phyloP scores from a whole-genome alignment of 2,329 filamentous ascomycete species.

The Trichoderma sp. region DNA sequence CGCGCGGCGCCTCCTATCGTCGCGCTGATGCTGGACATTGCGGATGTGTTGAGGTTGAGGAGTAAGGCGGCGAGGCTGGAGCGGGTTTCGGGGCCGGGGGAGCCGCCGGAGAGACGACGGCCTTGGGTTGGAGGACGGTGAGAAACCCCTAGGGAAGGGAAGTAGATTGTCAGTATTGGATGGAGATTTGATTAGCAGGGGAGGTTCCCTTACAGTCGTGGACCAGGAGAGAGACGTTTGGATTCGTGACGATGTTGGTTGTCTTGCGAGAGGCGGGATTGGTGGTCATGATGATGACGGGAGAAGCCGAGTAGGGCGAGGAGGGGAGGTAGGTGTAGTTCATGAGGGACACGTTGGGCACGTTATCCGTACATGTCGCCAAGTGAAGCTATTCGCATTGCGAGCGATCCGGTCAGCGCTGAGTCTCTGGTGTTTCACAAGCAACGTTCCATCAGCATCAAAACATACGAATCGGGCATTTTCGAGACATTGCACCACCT shows the following conservation, averaged over 20 bases:
- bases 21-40: conserved; percentile 82
- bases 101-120: conserved; percentile 58
- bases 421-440: neutral
- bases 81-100: conserved; percentile 61
- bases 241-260: conserved; percentile 78
- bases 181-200: neutral
- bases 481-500: conserved; percentile 87
- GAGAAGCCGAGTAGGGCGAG: conserved; percentile 64
- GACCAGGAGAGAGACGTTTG: conserved; percentile 87
- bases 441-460: conserved; percentile 48
- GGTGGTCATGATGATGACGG: conserved; percentile 94
- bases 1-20: conserved; percentile 89
- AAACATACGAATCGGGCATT: conserved; percentile 84
- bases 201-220: conserved; percentile 67
- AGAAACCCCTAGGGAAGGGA: conserved; percentile 66
- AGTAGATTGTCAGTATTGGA: neutral
- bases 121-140: conserved; percentile 78
- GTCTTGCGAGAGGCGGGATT: conserved; percentile 77
- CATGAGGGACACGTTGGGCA: conserved; percentile 94
- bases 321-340: conserved; percentile 95
- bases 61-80: conserved; percentile 80
- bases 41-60: conserved; percentile 86
- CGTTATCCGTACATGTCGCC: conserved; percentile 79
- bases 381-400: conserved; percentile 72
- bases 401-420: neutral